Base-by-base conservation (phyloP, 768 basidiomycete genomes). In the Macrolepiota dolichaula region DNA sequence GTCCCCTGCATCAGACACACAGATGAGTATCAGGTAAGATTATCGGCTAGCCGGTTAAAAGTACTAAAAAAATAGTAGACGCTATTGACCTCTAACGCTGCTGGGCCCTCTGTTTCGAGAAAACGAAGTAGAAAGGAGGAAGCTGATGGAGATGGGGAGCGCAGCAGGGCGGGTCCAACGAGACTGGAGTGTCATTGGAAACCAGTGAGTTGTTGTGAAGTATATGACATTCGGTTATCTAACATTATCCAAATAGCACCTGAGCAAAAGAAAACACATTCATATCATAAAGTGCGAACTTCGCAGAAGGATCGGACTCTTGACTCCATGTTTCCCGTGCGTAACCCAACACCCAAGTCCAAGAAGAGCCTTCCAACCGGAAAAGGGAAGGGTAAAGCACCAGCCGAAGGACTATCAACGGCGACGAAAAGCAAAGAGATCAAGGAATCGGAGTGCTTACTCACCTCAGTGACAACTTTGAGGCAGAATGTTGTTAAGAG, bases 261-360 rank as follows among this genome's bases (percentile, higher is more conserved):
- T 29, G 67, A 69, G 15, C 76, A 75, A 59, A 82, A 81, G 67
- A 88, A 88, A 68, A 70, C 79, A 0, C 79, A 83, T 57, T 88
- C 96, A 2, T 89, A 98, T 25, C 86, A 95, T 71, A 96, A 97
- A 81, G 91, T 98, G 55, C 86, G 96, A 59, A 95, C 93, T 2
- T 96, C 94, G 10, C 75, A 88, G 9, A 79, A 88, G 47, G 92
- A 96, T 61, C 85, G 96, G 37, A 98, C 96, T 0, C 81, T 99
- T 15, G 96, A 98, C 69, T 94, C 94, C 0, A 97, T 98, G 93
- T 91, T 98, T 62, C 88, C 89, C 1, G 79, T 91, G 11, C 67
- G 74, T 24, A 84, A 87, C 63, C 82, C 86, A 2, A 77, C n/a
- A n/a, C 80, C 5, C 82, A 78, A 51, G 53, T 63, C 22, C 63